Evolutionary conservation across 306 rosid species (phyloP).

Genomic region (Boehmeria nivea): DNA sequence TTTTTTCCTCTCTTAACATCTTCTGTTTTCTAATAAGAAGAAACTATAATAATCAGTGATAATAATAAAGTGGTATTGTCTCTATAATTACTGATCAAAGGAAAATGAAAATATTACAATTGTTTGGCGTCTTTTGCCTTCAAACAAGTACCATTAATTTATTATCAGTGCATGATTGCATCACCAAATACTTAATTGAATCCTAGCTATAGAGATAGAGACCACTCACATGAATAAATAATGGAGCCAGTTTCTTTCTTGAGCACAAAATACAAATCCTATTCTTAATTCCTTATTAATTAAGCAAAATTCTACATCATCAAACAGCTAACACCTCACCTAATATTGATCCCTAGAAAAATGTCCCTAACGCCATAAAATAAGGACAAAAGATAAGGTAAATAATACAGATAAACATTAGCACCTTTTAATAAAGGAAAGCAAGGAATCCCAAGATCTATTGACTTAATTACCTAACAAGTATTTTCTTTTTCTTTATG

Average conservation of each 20-base stretch:
- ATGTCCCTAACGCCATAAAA: slow-evolving; percentile 15
- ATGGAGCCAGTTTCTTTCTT: background rate
- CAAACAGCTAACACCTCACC: slow-evolving; percentile 29
- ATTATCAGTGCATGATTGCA: slow-evolving; percentile 6
- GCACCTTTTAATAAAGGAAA: slow-evolving; percentile 14
- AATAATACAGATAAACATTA: slow-evolving; percentile 10
- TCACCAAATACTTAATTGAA: background rate
- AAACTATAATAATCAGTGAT: no score
- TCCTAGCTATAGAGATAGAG: background rate
- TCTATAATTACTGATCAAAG: background rate
- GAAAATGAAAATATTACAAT: no score
- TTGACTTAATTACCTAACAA: slow-evolving; percentile 14
- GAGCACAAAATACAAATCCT: slow-evolving; percentile 3
- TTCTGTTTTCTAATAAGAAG: no score
- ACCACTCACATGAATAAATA: no score
- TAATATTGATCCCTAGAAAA: slow-evolving; percentile 11
- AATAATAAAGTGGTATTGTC: no score
- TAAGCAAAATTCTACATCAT: slow-evolving; percentile 13
- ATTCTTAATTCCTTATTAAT: background rate
- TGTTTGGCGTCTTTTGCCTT: no score
- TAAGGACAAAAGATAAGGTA: slow-evolving; percentile 28
- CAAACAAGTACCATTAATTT: no score
- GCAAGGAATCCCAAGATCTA: slow-evolving; percentile 24
- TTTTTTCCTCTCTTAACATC: no score
- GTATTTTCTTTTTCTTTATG: background rate